Percentiles rank a stretch among this genome's conserved stretches.
Evolutionary conservation across 2,329 filamentous ascomycete species (phyloP).

Genomic region (Lasiodiplodia hormozganensis): DNA sequence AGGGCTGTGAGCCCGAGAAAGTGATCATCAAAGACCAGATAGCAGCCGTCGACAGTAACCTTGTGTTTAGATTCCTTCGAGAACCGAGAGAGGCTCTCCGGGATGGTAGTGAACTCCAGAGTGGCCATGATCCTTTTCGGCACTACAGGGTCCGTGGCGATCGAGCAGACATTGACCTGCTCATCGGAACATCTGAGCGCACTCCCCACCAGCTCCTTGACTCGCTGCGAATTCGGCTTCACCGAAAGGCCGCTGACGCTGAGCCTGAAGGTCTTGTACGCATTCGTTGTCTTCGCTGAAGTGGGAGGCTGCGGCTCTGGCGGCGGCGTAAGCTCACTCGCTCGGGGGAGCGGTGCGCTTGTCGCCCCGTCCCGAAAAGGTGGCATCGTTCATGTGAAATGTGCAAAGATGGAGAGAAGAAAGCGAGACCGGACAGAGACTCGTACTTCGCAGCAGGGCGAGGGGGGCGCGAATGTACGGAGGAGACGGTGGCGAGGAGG

Average conservation of each 20-base stretch:
- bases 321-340: no score
- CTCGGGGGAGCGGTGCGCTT: no score
- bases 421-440: no score
- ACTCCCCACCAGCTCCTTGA: neutral
- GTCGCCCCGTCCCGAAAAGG: no score
- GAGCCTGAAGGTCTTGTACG: neutral
- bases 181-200: neutral
- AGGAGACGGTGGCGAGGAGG: no score
- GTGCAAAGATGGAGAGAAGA: no score
- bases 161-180: neutral
- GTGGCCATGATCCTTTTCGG: neutral
- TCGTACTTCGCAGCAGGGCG: no score
- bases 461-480: no score
- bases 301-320: no score
- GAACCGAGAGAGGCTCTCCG: neutral
- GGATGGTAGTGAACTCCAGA: neutral
- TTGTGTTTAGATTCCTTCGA: neutral
- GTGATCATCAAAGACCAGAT: neutral
- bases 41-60: neutral
- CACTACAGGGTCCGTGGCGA: neutral
- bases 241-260: neutral
- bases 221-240: neutral
- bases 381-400: no score
- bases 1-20: neutral
- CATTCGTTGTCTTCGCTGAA: no score